A percentile compares a stretch with the other conserved stretches of the same genome.
Evolutionary conservation across 176 grass and related monocot species (phyloP).

Genomic region (Triticum turgidum): DNA sequence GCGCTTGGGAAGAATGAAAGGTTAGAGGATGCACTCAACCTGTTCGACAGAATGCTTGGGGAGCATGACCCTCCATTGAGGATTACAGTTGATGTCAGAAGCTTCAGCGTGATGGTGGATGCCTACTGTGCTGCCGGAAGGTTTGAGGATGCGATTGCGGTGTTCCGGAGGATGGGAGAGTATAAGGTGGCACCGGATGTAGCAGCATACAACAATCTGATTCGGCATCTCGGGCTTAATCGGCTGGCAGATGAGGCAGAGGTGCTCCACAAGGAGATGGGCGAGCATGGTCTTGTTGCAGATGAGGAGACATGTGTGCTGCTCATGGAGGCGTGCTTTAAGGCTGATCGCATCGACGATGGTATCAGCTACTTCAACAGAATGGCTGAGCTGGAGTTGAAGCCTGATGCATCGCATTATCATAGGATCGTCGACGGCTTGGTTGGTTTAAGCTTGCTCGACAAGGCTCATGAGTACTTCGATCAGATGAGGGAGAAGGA

Average conservation of each 20-base stretch:
- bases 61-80: slow-evolving; percentile 66
- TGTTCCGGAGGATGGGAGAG: slow-evolving; percentile 65
- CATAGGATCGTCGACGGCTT: slow-evolving; percentile 53
- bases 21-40: slow-evolving; percentile 58
- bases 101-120: slow-evolving; percentile 79
- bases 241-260: slow-evolving; percentile 44
- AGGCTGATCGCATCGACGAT: slow-evolving; percentile 44
- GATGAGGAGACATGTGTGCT: slow-evolving; percentile 67
- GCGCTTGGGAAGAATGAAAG: slow-evolving; percentile 55
- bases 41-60: slow-evolving; percentile 74
- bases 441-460: slow-evolving; percentile 35
- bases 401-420: slow-evolving; percentile 63
- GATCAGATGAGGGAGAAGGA: slow-evolving; percentile 64
- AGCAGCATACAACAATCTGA: slow-evolving; percentile 74
- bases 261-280: slow-evolving; percentile 61
- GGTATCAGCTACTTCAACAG: slow-evolving; percentile 66
- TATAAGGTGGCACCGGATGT: slow-evolving; percentile 57
- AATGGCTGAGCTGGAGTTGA: slow-evolving; percentile 62
- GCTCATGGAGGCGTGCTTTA: slow-evolving; percentile 66
- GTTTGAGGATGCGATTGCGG: slow-evolving; percentile 51
- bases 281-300: background rate
- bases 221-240: slow-evolving; percentile 54
- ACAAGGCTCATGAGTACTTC: slow-evolving; percentile 64
- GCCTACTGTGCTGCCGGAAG: slow-evolving; percentile 60
- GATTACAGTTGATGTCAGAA: slow-evolving; percentile 57